Conservation (phyloP, 2,329 filamentous ascomycete species). For the Fusarium metavorans region DNA sequence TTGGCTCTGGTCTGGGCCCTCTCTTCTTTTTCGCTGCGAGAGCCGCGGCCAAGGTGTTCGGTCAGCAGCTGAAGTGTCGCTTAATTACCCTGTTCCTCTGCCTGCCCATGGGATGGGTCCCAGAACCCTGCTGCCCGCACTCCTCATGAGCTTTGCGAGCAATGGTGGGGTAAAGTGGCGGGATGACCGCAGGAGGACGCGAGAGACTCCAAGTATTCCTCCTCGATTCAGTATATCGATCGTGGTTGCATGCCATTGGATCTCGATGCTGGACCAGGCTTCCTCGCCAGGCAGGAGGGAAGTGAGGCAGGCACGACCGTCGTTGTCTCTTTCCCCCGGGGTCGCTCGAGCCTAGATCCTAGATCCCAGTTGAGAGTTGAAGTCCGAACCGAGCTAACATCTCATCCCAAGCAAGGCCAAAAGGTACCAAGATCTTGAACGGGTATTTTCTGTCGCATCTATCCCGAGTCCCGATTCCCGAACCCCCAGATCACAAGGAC, state of each 20-base stretch:
- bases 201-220: not conserved
- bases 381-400: slow-evolving; percentile 19
- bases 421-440: slow-evolving; percentile 6
- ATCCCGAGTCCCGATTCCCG: slow-evolving; percentile 1
- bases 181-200: not conserved
- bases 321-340: slow-evolving; percentile 26
- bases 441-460: slow-evolving; percentile 3
- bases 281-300: not conserved
- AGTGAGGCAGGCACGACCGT: slow-evolving; percentile 5
- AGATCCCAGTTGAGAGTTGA: slow-evolving; percentile 26
- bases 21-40: not conserved
- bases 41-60: not conserved
- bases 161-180: not conserved
- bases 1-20: not conserved
- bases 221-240: not conserved
- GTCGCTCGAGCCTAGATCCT: slow-evolving; percentile 29
- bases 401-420: slow-evolving; percentile 12
- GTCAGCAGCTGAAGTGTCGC: not conserved
- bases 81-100: not conserved
- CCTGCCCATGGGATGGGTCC: not conserved
- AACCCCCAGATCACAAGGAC: not conserved
- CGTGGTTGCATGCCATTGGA: not conserved
- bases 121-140: not conserved
- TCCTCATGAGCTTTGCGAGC: slow-evolving; percentile 1
- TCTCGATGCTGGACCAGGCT: not conserved